Evolutionary conservation across 805 yeast species (phyloP).

Genomic region (Candida xiaguanensis): DNA sequence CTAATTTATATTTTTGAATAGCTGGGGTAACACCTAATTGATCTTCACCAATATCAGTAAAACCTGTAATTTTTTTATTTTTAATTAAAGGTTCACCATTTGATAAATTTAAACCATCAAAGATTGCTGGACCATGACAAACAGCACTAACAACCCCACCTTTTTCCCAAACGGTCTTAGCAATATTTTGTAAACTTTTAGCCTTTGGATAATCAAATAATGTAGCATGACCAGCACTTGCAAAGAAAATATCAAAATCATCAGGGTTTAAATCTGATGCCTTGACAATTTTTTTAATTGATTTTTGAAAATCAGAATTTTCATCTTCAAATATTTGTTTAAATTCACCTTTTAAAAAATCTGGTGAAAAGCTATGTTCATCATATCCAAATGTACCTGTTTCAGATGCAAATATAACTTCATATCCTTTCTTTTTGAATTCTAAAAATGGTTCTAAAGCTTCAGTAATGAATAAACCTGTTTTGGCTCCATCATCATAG

Average conservation of each 20-base stretch:
- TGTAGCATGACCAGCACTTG: constrained; percentile 67
- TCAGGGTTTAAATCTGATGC: constrained; percentile 46
- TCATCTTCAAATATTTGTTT: constrained; percentile 33
- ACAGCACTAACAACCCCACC: constrained; percentile 62
- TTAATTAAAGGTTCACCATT: constrained; percentile 42
- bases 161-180: constrained; percentile 42
- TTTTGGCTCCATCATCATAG: constrained; percentile 54
- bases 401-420: constrained; percentile 57
- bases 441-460: constrained; percentile 56
- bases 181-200: constrained; percentile 40
- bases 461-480: constrained; percentile 60
- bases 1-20: constrained; percentile 21
- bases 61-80: constrained; percentile 59
- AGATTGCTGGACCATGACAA: constrained; percentile 65
- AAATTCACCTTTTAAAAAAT: constrained; percentile 42
- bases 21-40: constrained; percentile 17
- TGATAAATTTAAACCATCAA: constrained; percentile 44
- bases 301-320: constrained; percentile 35
- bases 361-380: constrained; percentile 45
- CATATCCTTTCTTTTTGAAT: constrained; percentile 45
- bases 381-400: constrained; percentile 57
- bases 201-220: constrained; percentile 57
- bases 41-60: constrained; percentile 53
- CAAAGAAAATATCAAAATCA: constrained; percentile 53
- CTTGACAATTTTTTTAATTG: constrained; percentile 39